Percentiles rank a stretch among this genome's conserved stretches.
Conservation (phyloP, 139 green algal genomes). For the Nannochloris sp. region DNA sequence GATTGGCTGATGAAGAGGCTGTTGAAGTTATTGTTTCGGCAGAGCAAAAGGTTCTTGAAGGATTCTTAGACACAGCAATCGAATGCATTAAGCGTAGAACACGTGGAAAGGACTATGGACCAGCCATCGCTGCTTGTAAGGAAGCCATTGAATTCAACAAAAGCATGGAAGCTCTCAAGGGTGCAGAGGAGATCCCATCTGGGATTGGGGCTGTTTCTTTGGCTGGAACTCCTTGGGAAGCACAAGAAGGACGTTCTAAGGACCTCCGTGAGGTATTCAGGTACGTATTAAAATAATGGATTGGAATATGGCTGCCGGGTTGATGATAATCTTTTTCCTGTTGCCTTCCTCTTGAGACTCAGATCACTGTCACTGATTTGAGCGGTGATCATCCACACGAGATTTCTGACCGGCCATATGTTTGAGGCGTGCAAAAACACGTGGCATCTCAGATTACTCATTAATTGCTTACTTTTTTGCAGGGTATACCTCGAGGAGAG, state of each 20-base stretch:
- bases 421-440: background rate
- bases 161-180: conserved; percentile 27
- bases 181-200: conserved; percentile 22
- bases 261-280: conserved; percentile 41
- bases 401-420: conserved; percentile 24
- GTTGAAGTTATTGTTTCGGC: conserved; percentile 52
- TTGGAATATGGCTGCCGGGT: background rate
- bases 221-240: conserved; percentile 28
- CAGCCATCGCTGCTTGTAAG: conserved; percentile 29
- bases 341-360: conserved; percentile 17
- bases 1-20: conserved; percentile 75
- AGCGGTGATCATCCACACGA: conserved; percentile 18
- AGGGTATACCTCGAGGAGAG: conserved; percentile 60
- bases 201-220: conserved; percentile 37
- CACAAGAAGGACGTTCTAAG: conserved; percentile 17
- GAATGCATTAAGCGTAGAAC: conserved; percentile 52
- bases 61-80: conserved; percentile 50
- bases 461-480: background rate
- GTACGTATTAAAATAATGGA: conserved; percentile 12
- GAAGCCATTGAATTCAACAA: conserved; percentile 44
- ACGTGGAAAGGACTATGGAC: conserved; percentile 21
- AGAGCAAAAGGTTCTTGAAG: conserved; percentile 52
- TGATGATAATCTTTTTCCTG: conserved; percentile 14
- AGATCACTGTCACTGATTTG: background rate
- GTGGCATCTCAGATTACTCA: no score